Conservation (phyloP, 306 rosid species). For the Fragaria vesca region DNA sequence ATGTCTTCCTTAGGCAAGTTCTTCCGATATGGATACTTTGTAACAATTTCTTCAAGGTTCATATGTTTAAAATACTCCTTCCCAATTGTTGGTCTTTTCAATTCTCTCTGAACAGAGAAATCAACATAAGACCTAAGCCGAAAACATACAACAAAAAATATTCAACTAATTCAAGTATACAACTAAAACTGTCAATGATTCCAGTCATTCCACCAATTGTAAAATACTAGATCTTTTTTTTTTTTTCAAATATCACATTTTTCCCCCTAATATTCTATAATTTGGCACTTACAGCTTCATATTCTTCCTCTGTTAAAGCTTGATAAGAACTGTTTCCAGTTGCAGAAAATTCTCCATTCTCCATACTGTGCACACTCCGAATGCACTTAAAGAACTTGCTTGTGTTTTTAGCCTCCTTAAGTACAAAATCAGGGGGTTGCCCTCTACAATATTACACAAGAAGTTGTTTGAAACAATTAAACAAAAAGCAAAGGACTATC, state of each 20-base stretch:
- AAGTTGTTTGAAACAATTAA: conserved; percentile 14
- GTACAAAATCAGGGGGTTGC: conserved; percentile 92
- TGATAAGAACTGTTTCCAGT: conserved; percentile 64
- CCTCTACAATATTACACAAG: conserved; percentile 53
- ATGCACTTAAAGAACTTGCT: conserved; percentile 84
- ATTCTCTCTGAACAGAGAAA: conserved; percentile 72
- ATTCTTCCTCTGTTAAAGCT: conserved; percentile 87
- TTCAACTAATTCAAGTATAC: not conserved
- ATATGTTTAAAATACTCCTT: conserved; percentile 87
- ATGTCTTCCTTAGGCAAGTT: conserved; percentile 84
- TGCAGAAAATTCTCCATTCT: conserved; percentile 51
- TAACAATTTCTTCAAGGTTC: conserved; percentile 91
- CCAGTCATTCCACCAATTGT: not conserved
- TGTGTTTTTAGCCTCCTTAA: conserved; percentile 94
- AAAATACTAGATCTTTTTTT: not conserved
- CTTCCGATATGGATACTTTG: conserved; percentile 85
- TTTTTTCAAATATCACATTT: not conserved
- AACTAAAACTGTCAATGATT: conserved; percentile 5
- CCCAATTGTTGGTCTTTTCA: conserved; percentile 87
- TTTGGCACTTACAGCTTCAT: conserved; percentile 79
- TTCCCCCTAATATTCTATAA: conserved; percentile 7
- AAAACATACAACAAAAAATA: not conserved
- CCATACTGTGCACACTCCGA: conserved; percentile 64
- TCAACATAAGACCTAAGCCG: conserved; percentile 25
- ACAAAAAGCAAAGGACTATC: not conserved